Evolutionary conservation across 192 early-diverging fungal genomes (phyloP).

Genomic region (Coemansia sp.): DNA sequence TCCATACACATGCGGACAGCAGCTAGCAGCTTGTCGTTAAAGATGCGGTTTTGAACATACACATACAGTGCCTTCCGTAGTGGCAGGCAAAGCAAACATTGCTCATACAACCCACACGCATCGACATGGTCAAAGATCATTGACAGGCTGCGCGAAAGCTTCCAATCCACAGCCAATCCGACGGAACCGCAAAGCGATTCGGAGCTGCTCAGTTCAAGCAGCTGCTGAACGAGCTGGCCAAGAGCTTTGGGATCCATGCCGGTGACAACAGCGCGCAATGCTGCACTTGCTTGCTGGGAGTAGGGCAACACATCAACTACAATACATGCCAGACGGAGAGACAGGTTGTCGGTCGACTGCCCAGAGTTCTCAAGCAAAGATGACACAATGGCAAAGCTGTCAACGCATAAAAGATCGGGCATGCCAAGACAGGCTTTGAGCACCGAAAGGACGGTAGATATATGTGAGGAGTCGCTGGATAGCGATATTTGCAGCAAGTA

Average conservation of each 20-base stretch:
- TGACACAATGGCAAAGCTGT: constrained; percentile 9
- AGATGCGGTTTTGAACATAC: constrained; percentile 46
- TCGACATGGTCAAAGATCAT: constrained; percentile 41
- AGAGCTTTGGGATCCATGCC: constrained; percentile 12
- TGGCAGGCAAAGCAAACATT: constrained; percentile 29
- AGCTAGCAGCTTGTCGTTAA: constrained; percentile 25
- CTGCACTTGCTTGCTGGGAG: background rate
- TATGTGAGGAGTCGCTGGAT: constrained; percentile 3
- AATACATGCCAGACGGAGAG: constrained; percentile 22
- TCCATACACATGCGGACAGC: constrained; percentile 34
- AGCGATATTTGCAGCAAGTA: constrained; percentile 6
- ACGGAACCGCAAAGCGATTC: constrained; percentile 4
- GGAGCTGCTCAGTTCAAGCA: constrained; percentile 18
- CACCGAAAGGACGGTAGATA: constrained; percentile 19
- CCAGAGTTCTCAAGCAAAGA: constrained; percentile 4
- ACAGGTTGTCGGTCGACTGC: background rate
- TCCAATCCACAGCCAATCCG: constrained; percentile 28
- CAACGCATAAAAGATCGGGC: constrained; percentile 24
- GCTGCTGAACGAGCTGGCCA: constrained; percentile 17
- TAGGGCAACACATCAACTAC: constrained; percentile 23
- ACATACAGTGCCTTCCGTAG: constrained; percentile 21
- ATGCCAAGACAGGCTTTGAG: constrained; percentile 35
- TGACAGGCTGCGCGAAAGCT: constrained; percentile 22
- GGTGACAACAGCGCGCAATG: constrained; percentile 8
- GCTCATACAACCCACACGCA: constrained; percentile 21